phyloP scores from a whole-genome alignment of 306 rosid species.

The Oemleria cerasiformis region DNA sequence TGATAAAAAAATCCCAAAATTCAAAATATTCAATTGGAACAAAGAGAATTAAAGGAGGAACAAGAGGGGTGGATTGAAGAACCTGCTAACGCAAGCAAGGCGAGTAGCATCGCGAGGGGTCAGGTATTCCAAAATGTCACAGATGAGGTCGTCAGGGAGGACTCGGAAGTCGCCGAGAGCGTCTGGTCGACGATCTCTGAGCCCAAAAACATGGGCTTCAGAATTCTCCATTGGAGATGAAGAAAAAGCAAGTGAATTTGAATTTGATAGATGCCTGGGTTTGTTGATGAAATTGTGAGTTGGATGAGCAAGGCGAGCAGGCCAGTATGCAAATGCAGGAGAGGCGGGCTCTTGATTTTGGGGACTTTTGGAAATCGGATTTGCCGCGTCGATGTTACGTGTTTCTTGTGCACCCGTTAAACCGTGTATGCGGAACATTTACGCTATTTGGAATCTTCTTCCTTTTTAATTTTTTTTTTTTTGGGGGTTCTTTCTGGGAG shows the following conservation, averaged over 20 bases:
- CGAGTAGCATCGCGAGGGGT: conserved; percentile 70
- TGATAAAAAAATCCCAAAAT: neutral
- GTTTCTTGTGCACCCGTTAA: neutral
- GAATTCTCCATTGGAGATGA: conserved; percentile 41
- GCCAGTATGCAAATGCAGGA: neutral
- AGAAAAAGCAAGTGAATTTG: neutral
- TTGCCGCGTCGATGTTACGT: conserved; percentile 19
- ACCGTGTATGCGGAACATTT: conserved; percentile 21
- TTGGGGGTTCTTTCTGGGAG: neutral
- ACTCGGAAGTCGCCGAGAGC: conserved; percentile 77
- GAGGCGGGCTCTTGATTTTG: neutral
- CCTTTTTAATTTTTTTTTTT: neutral
- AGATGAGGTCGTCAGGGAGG: conserved; percentile 82
- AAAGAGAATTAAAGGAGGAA: neutral
- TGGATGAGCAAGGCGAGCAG: neutral
- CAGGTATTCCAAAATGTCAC: conserved; percentile 62
- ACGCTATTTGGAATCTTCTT: conserved; percentile 14
- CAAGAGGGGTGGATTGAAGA: neutral
- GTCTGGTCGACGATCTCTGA: conserved; percentile 62
- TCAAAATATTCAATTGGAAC: neutral
- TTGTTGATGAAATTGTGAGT: neutral
- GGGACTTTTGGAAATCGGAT: neutral
- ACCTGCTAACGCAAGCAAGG: conserved; percentile 94
- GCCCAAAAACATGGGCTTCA: conserved; percentile 12
- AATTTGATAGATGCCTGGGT: neutral